Evolutionary conservation across 345 rosid genomes (phyloP), one percentile per base, ranked within the genome.

Genomic region (Kernera saxatilis): DNA sequence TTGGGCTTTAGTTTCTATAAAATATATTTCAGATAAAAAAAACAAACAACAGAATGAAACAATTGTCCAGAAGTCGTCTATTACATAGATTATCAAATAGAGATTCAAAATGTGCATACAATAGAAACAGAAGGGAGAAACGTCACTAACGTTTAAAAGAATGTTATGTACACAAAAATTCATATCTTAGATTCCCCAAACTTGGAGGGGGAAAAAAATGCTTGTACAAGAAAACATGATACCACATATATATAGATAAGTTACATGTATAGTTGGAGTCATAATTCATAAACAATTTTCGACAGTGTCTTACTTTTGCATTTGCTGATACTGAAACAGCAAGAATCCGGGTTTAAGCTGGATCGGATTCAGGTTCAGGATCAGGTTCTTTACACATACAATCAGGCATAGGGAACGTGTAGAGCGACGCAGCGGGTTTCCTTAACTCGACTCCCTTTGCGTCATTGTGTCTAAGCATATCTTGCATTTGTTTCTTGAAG

Each of bases 341-440:
- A 55, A 23, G 52, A 73, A 56, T 4, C 26, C 26, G 7, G 12
- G 45, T 19, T 49, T 29, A 37, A 17, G 51, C 40, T 48, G 67
- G 36, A 33, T 57, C 62, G 2, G 52, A 21, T 8, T 39, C 68
- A 30, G 68, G 54, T 50, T 59, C 69, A 0, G 53, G 46, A 60
- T 80, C 82, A 10, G 82, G 64, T 55, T 75, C 84, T 80, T 86
- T 91, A 75, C 93, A 94, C 96, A 91, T 86, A 74, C 96, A 94
- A 70, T 94, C 97, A 2, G 99, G 99, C 93, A 88, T 85, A 0
- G 99, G 99, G 74, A 85, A 91, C 19, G 93, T 88, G 84, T 89
- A 91, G 21, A 89, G 86, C 1, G 97, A 91, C 3, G 79, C 84
- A 51, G 91, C 80, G 3, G 91, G 62, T 76, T 94, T 89, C 73